Base-by-base conservation (phyloP, 352 stramenopile genomes). In the Pythium folliculosum region DNA sequence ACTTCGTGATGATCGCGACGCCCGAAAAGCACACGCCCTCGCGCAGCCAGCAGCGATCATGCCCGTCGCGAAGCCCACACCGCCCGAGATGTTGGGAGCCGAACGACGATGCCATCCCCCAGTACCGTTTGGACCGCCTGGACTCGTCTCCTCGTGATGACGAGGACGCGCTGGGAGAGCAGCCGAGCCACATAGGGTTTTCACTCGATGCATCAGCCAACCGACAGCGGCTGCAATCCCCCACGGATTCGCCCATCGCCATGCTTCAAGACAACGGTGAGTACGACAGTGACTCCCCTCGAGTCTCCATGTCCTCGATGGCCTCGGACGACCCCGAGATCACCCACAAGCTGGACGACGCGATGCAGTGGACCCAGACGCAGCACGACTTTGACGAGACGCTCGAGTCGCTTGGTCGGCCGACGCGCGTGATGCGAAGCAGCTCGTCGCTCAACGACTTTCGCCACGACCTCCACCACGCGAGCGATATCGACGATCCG, bases 381-480 rank as follows among this genome's bases (percentile, higher is more conserved):
- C 5, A 37, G 17, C 30, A 5, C 35, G 54, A 54, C 7, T 52
- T 53, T 16, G 4, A 51, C 25, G 27, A 6, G 17, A 27, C 50
- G 7, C 16, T 37, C 13, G 49, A 54, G n/a, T 21, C 43, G 6
- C 1, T 40, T 19, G 16, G 19, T 13, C n/a, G 14, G 2, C 21
- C 32, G 4, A 43, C 63, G 5, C 30, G 43, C 22, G 51, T 60
- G 19, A 21, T 68, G n/a, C 65, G 65, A 13, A 55, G 47, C 43
- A 71, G 58, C 58, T 76, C 70, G 19, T 76, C 65, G 10, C 65
- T 73, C 30, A 37, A 70, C 35, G 65, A 76, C 43, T 73, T 73
- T 38, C 70, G 70, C 37, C 65, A 70, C 52, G 70, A 76, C 48
- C 40, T 67, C 27, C 65, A 76, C 57, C 51, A 68, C 44, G 59